Evolutionary conservation across 2,329 filamentous ascomycete species (phyloP), one percentile per base, ranked within the genome.

Genomic region (Hypoxylon sp.): DNA sequence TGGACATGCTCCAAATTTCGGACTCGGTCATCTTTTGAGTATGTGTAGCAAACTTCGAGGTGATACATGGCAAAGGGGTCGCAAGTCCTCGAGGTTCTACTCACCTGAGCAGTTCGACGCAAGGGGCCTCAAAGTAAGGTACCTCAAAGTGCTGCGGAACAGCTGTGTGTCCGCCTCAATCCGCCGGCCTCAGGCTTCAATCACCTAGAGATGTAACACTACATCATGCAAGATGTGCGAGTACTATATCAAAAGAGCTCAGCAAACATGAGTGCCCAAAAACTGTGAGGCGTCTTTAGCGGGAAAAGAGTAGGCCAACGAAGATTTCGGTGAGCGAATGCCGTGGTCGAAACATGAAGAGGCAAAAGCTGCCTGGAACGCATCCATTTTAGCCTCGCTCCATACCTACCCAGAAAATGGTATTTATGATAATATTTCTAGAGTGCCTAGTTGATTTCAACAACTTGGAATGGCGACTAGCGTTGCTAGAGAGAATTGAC

Each of bases 151-250:
- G 31, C 17, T 17, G 17, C 31, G 33, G 27, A 31, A 14, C 27
- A 57, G 42, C 40, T 30, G 25, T 13, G 54, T 27, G 25, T 25
- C 25, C 27, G 10, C 14, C 22, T 27, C 7, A 31, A 31, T 31
- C 27, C 31, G 27, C 27, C 48, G 25, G 27, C 17, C 27, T 20
- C 27, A 7, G n/a, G 27, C 27, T 50, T 27, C 27, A 50, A 31
- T 31, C 14, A 27, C 27, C 40, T 48, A 49, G 37, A 46, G 30
- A 58, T 40, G 61, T 62, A 48, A 46, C 58, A 62, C 57, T 8
- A 55, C 66, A 66, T 68, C 33, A 59, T 68, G 61, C 51, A 30
- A 40, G 49, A 53, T 44, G 53, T 6, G 44, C 50, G 22, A 46
- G 56, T 20, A 20, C 20, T 40, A 30, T 59, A 37, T 48, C 27